Evolutionary conservation across 495 filamentous ascomycete genomes (phyloP).

Genomic region (Cudoniella acicularis): DNA sequence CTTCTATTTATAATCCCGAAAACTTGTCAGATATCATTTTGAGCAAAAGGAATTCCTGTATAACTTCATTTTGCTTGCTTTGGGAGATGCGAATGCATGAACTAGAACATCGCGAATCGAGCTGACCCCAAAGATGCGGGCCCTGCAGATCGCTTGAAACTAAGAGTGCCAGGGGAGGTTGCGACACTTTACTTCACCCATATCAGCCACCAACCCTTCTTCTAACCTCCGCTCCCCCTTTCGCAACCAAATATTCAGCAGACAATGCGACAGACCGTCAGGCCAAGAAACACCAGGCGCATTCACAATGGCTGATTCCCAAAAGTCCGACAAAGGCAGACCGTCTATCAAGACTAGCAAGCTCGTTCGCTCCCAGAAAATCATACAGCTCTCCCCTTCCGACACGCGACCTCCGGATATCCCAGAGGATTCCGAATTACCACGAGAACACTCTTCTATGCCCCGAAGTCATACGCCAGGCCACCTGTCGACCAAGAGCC

Average conservation of each 20-base stretch:
- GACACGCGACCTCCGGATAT: constrained; percentile 30
- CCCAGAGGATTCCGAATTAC: constrained; percentile 26
- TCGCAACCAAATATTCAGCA: constrained; percentile 3
- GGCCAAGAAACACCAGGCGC: constrained; percentile 12
- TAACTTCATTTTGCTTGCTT: no score
- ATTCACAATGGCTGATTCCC: constrained; percentile 26
- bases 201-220: constrained; percentile 5
- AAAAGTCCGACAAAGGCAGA: constrained; percentile 25
- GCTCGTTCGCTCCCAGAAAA: constrained; percentile 40
- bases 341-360: constrained; percentile 29
- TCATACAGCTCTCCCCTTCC: constrained; percentile 28
- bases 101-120: neutral
- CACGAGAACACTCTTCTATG: constrained; percentile 24
- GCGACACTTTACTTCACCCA: constrained; percentile 12
- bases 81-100: no score
- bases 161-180: constrained; percentile 11
- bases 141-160: constrained; percentile 9
- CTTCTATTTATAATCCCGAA: neutral
- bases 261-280: constrained; percentile 21
- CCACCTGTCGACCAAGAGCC: constrained; percentile 47
- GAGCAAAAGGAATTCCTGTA: neutral
- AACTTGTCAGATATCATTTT: neutral
- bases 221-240: neutral
- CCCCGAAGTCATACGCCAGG: constrained; percentile 50
- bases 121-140: neutral